Conservation (phyloP, 305 asterid species). For the Salvia sclarea region DNA sequence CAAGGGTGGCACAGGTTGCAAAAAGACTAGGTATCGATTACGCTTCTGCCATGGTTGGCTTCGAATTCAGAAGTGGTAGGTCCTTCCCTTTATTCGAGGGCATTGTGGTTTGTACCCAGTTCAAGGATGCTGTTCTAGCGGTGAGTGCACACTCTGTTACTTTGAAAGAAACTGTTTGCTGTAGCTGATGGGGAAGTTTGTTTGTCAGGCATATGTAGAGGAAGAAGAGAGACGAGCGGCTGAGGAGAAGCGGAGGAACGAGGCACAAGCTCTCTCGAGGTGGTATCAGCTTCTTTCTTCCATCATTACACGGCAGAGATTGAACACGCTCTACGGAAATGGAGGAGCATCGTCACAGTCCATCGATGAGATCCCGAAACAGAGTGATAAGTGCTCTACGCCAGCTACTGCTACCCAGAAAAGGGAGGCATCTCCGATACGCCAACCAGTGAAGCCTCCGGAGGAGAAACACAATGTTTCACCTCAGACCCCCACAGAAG, state of each 20-base stretch:
- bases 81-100: slow-evolving; percentile 78
- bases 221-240: slow-evolving; percentile 81
- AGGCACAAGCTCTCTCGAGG: slow-evolving; percentile 74
- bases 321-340: slow-evolving; percentile 61
- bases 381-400: slow-evolving; percentile 29
- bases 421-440: slow-evolving; percentile 24
- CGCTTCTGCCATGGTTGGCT: slow-evolving; percentile 98
- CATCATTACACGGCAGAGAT: slow-evolving; percentile 72
- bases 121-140: slow-evolving; percentile 72
- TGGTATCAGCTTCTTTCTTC: slow-evolving; percentile 99
- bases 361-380: slow-evolving; percentile 35
- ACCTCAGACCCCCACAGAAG: slow-evolving; percentile 36
- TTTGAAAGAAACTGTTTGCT: slow-evolving; percentile 10
- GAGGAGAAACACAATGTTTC: slow-evolving; percentile 25
- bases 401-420: slow-evolving; percentile 28
- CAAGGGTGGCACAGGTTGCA: slow-evolving; percentile 69
- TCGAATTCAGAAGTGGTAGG: slow-evolving; percentile 78
- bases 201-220: slow-evolving; percentile 72
- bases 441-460: slow-evolving; percentile 35
- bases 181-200: slow-evolving; percentile 18
- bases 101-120: slow-evolving; percentile 84
- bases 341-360: slow-evolving; percentile 41
- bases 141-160: slow-evolving; percentile 42
- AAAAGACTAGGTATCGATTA: slow-evolving; percentile 70
- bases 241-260: slow-evolving; percentile 60